Conservation (phyloP, 257 asterid genomes). For the Solanum rostratum region DNA sequence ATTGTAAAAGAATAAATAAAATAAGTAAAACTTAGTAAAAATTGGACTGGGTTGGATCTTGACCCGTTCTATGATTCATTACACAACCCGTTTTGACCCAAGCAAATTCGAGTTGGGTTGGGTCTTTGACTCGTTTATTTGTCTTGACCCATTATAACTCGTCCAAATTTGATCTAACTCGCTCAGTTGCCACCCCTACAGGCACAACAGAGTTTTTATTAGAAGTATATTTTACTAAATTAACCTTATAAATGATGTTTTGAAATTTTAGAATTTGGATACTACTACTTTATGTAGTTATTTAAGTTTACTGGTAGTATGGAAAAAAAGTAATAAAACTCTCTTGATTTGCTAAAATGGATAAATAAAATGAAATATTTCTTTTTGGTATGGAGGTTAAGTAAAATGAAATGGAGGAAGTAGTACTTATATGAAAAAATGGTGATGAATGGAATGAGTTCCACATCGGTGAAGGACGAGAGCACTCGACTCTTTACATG, state of each 20-base stretch:
- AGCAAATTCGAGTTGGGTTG: too few relatives aligned
- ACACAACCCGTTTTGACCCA: too few relatives aligned
- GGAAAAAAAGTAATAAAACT: too few relatives aligned
- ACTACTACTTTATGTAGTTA: background rate
- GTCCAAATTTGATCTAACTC: too few relatives aligned
- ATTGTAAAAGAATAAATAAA: too few relatives aligned
- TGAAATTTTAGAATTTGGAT: background rate
- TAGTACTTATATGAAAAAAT: background rate
- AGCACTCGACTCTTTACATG: background rate
- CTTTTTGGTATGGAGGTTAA: background rate
- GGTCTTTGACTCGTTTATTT: too few relatives aligned
- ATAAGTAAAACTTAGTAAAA: too few relatives aligned
- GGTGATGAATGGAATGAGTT: background rate
- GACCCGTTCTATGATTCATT: too few relatives aligned
- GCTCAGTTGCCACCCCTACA: too few relatives aligned
- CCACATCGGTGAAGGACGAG: background rate
- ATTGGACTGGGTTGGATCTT: too few relatives aligned
- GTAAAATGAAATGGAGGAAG: background rate
- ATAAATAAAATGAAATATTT: background rate
- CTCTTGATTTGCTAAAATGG: background rate
- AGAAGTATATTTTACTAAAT: background rate
- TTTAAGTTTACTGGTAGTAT: background rate
- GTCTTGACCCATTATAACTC: too few relatives aligned
- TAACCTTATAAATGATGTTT: background rate
- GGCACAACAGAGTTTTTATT: too few relatives aligned